Percentiles rank a stretch among this genome's conserved stretches.
phyloP scores from a whole-genome alignment of 805 yeast genomes.

The Saccharomyces paradoxus region DNA sequence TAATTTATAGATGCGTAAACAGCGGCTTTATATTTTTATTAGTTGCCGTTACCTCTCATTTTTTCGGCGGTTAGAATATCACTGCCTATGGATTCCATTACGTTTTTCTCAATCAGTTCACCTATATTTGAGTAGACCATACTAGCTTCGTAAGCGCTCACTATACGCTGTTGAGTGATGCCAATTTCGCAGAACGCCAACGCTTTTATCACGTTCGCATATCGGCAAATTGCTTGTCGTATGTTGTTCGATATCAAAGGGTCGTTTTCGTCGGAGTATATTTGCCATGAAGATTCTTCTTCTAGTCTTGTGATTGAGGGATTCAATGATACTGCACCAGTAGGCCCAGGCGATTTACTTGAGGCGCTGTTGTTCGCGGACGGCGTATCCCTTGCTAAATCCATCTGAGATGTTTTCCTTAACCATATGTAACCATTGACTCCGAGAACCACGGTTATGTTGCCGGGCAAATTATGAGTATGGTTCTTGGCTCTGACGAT shows the following conservation, averaged over 20 bases:
- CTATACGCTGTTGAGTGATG: conserved; percentile 71
- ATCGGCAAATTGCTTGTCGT: conserved; percentile 72
- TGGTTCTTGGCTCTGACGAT: conserved; percentile 83
- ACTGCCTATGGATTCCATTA: conserved; percentile 63
- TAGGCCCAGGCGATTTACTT: conserved; percentile 25
- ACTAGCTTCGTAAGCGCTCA: conserved; percentile 83
- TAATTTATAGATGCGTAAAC: no score
- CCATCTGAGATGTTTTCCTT: conserved; percentile 48
- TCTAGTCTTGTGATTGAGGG: conserved; percentile 72
- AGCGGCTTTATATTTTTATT: neutral
- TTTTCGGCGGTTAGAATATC: conserved; percentile 65
- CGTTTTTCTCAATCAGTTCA: conserved; percentile 61
- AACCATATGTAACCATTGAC: conserved; percentile 95
- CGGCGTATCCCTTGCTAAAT: conserved; percentile 25
- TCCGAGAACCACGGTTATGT: conserved; percentile 81
- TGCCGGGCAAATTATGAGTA: conserved; percentile 86
- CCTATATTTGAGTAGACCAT: conserved; percentile 66
- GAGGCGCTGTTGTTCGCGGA: conserved; percentile 14
- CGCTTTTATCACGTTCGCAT: conserved; percentile 75
- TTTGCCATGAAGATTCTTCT: conserved; percentile 91
- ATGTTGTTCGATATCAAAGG: conserved; percentile 47
- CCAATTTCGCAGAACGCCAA: conserved; percentile 81
- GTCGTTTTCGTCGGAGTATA: conserved; percentile 85
- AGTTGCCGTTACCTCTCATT: conserved; percentile 52
- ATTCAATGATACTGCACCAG: conserved; percentile 24